Base-by-base conservation (phyloP, 495 filamentous ascomycete species). In the Aspergillus baeticus region DNA sequence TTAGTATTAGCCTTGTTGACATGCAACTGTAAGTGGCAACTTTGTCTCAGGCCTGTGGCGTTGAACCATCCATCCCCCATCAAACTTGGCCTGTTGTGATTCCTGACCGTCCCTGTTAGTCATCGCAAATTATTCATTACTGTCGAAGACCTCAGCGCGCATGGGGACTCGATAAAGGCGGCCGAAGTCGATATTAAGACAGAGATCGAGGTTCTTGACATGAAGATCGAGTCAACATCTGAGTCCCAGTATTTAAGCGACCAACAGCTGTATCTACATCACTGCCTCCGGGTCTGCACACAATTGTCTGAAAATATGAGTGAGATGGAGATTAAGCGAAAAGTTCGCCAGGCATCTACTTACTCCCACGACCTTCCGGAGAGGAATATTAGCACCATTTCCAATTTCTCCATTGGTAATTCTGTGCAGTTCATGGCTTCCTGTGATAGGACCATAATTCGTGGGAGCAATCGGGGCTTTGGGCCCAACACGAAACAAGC, bases 1-100 rank as follows among this genome's bases (percentile, higher is more conserved):
- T 43, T 15, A 43, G 41, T 20, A 43, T 43, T 43, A 43, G 15
- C 41, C 41, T 43, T 43, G 21, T 21, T 43, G 41, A 43, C 41
- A 21, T 21, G 17, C 17, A 21, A 20, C 21, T 43, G 41, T 43
- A 43, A 43, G 41, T 43, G 21, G 26, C 4, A 29, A 29, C 26
- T 29, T 29, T 29, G 26, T 8, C 26, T 43, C 41, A 43, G 41
- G 26, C 26, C 26, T 20, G 6, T 43, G 41, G 15, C 15, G 41
- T 21, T 43, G 17, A 43, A 43, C 41, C 21, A 20, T 43, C 41
- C 21, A 20, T 43, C 21, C 17, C 21, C 41, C 21, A 21, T 20
- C 41, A 15, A 20, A 43, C 10, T 43, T 43, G n/a, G 41, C 15
- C 41, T 8, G 26, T 29, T 4, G 26, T 8, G 26, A 29, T 29